Evolutionary conservation across 371 early-diverging fungal genomes (phyloP).

Genomic region (Catenaria anguillulae): DNA sequence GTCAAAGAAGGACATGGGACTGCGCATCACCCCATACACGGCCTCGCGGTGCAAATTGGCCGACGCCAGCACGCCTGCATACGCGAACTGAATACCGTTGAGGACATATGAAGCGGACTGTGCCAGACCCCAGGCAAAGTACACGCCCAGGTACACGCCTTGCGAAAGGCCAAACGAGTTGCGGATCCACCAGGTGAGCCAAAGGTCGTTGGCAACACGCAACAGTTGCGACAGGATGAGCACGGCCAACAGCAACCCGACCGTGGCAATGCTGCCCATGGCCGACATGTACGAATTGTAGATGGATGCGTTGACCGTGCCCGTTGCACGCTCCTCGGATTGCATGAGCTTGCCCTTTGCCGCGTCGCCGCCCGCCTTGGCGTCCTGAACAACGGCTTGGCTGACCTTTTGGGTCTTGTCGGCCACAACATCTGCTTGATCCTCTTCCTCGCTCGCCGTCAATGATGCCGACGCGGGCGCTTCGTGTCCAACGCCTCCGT

Average conservation of each 20-base stretch:
- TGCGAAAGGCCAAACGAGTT: slow-evolving; percentile 5
- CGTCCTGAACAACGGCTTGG: no score
- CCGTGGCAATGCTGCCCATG: background rate
- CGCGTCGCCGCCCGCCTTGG: no score
- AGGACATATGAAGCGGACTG: slow-evolving; percentile 17
- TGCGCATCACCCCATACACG: slow-evolving; percentile 28
- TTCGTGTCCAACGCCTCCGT: slow-evolving; percentile 11
- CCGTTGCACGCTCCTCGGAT: no score
- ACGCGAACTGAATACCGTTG: slow-evolving; percentile 13
- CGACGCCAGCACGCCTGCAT: background rate
- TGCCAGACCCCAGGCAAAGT: slow-evolving; percentile 7
- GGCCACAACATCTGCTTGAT: no score
- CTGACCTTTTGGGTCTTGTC: no score
- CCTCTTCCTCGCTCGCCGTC: no score
- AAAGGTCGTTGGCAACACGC: slow-evolving; percentile 25
- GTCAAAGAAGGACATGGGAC: slow-evolving; percentile 86
- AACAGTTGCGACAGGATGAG: slow-evolving; percentile 12
- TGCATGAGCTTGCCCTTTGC: no score
- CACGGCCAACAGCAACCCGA: background rate
- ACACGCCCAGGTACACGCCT: slow-evolving; percentile 10
- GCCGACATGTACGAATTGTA: slow-evolving; percentile 63
- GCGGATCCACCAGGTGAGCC: slow-evolving; percentile 17
- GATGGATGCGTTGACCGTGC: slow-evolving; percentile 38
- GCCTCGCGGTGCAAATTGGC: background rate
- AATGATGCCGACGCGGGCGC: slow-evolving; percentile 22